phyloP scores from a whole-genome alignment of 2,329 filamentous ascomycete genomes.

The Aspergillus ruber region DNA sequence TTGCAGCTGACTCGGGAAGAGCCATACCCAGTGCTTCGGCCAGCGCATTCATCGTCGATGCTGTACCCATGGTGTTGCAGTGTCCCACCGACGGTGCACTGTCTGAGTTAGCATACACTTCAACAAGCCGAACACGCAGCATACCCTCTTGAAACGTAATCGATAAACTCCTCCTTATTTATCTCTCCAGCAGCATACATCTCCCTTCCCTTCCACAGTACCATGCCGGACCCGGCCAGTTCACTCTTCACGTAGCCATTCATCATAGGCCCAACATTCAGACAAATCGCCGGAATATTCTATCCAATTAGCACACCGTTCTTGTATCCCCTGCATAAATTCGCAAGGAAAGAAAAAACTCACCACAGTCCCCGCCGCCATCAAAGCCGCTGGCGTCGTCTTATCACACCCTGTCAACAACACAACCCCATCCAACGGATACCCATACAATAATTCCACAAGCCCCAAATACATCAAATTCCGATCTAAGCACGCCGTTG shows the following conservation, averaged over 20 bases:
- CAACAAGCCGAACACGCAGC: slow-evolving; percentile 2
- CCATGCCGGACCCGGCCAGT: slow-evolving; percentile 41
- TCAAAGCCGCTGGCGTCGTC: slow-evolving; percentile 47
- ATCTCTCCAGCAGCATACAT: slow-evolving; percentile 44
- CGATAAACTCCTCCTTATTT: slow-evolving; percentile 39
- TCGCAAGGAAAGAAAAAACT: too few relatives aligned
- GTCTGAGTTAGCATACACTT: background rate
- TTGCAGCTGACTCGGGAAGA: slow-evolving; percentile 46
- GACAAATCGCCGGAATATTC: slow-evolving; percentile 47
- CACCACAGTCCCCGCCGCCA: slow-evolving; percentile 48
- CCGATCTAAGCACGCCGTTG: slow-evolving; percentile 46
- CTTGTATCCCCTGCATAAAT: too few relatives aligned
- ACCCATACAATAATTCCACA: slow-evolving; percentile 44
- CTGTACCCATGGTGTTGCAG: slow-evolving; percentile 51
- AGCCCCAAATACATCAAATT: slow-evolving; percentile 45
- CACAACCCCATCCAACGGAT: slow-evolving; percentile 47
- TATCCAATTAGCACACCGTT: slow-evolving; percentile 12
- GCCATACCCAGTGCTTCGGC: slow-evolving; percentile 50
- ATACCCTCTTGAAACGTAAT: slow-evolving; percentile 40
- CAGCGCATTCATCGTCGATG: slow-evolving; percentile 49
- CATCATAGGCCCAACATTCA: slow-evolving; percentile 50
- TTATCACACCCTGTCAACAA: slow-evolving; percentile 49
- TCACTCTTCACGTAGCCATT: slow-evolving; percentile 42
- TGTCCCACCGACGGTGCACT: slow-evolving; percentile 44
- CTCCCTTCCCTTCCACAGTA: slow-evolving; percentile 46